Percentiles rank a stretch among this genome's conserved stretches.
phyloP scores from a whole-genome alignment of 1,284 basidiomycete species.

The Moesziomyces aphidis region DNA sequence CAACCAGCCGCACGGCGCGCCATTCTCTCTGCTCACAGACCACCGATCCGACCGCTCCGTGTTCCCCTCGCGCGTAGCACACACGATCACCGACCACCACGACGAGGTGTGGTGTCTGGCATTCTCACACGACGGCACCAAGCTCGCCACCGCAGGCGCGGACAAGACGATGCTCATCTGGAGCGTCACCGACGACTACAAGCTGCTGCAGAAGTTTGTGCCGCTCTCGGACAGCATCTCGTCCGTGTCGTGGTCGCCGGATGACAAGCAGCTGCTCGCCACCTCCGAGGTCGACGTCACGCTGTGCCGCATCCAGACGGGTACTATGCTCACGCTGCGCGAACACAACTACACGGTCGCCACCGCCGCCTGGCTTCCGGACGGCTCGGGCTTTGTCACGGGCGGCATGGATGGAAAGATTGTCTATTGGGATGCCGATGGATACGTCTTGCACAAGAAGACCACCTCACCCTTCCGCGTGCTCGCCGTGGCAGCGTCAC shows the following conservation, averaged over 20 bases:
- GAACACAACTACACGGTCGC: constrained; percentile 88
- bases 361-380: constrained; percentile 86
- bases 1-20: constrained; percentile 66
- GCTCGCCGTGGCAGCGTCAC: constrained; percentile 86
- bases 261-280: constrained; percentile 52
- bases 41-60: constrained; percentile 80
- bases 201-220: constrained; percentile 42
- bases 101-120: constrained; percentile 96
- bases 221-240: constrained; percentile 50
- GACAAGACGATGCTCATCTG: constrained; percentile 91
- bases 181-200: constrained; percentile 67
- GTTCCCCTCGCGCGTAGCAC: constrained; percentile 81
- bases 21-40: constrained; percentile 86
- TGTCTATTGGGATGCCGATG: constrained; percentile 78
- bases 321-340: constrained; percentile 66
- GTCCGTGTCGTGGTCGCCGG: constrained; percentile 72
- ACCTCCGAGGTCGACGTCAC: constrained; percentile 53
- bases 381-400: constrained; percentile 89
- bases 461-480: constrained; percentile 82
- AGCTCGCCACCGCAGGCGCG: constrained; percentile 86
- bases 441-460: constrained; percentile 79
- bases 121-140: constrained; percentile 90
- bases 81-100: constrained; percentile 81
- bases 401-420: constrained; percentile 89
- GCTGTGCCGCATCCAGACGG: constrained; percentile 39